Conservation (phyloP, 1,284 basidiomycete genomes). For the Wallemia hederae region DNA sequence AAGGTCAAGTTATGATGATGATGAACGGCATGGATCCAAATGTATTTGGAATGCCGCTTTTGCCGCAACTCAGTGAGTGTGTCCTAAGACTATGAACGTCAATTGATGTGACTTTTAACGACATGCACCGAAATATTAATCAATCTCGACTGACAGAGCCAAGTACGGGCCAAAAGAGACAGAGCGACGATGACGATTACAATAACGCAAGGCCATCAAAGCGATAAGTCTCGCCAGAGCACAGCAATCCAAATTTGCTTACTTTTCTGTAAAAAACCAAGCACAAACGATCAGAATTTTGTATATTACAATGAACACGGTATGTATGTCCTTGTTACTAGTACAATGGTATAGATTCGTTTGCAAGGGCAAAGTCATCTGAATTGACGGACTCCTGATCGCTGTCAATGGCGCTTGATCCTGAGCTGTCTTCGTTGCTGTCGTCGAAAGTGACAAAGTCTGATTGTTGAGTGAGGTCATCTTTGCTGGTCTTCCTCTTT, state of each 20-base stretch:
- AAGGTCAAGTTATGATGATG: neutral
- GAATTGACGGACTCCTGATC: neutral
- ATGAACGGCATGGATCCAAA: neutral
- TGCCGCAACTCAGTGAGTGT: neutral
- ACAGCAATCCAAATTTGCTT: too few relatives aligned
- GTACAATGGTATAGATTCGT: neutral
- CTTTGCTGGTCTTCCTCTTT: neutral
- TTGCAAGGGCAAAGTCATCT: neutral
- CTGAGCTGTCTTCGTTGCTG: neutral
- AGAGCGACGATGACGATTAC: too few relatives aligned
- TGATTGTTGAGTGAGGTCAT: neutral
- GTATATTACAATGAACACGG: too few relatives aligned
- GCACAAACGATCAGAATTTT: too few relatives aligned
- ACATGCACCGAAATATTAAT: neutral
- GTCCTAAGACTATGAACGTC: neutral
- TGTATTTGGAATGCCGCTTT: neutral
- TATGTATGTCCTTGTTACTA: too few relatives aligned
- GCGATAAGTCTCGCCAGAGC: too few relatives aligned
- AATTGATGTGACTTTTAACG: neutral
- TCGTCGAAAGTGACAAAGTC: constrained; percentile 1
- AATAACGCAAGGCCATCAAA: too few relatives aligned
- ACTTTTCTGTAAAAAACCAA: too few relatives aligned
- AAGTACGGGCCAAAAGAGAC: too few relatives aligned
- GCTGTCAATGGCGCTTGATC: neutral
- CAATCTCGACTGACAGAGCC: too few relatives aligned